Conservation (phyloP, 2,329 filamentous ascomycete genomes). For the Tolypocladium endophyticum region DNA sequence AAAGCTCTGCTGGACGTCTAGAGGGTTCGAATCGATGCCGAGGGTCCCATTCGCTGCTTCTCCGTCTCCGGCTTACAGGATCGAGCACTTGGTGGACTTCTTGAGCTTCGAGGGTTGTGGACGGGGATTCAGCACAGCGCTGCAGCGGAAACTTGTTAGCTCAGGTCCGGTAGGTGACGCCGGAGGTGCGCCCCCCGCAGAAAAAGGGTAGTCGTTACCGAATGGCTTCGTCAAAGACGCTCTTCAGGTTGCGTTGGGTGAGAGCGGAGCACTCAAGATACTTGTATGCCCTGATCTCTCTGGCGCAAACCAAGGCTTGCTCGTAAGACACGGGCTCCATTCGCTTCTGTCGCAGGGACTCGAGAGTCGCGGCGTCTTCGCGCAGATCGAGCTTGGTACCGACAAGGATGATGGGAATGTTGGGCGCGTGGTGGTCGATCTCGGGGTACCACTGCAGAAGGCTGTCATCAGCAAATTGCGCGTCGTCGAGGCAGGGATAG, state of each 20-base stretch:
- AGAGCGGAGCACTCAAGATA: constrained; percentile 97
- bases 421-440: constrained; percentile 92
- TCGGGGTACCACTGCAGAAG: constrained; percentile 78
- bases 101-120: constrained; percentile 48
- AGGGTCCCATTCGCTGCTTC: neutral
- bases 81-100: constrained; percentile 57
- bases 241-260: constrained; percentile 95
- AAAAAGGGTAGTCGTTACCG: constrained; percentile 48
- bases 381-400: constrained; percentile 94
- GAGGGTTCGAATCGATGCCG: neutral
- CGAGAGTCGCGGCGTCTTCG: constrained; percentile 74
- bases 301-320: constrained; percentile 77
- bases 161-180: neutral
- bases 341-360: constrained; percentile 77
- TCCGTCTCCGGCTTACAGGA: constrained; percentile 40
- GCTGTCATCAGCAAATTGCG: constrained; percentile 6
- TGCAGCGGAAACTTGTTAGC: constrained; percentile 17
- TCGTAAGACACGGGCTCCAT: constrained; percentile 90
- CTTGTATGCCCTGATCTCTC: constrained; percentile 92
- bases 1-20: neutral
- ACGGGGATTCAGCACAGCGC: constrained; percentile 62
- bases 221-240: constrained; percentile 97
- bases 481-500: neutral
- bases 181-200: too few species aligned
- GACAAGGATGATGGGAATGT: constrained; percentile 92